Base-by-base conservation (phyloP, 2,329 filamentous ascomycete species). In the Eutypa lata region DNA sequence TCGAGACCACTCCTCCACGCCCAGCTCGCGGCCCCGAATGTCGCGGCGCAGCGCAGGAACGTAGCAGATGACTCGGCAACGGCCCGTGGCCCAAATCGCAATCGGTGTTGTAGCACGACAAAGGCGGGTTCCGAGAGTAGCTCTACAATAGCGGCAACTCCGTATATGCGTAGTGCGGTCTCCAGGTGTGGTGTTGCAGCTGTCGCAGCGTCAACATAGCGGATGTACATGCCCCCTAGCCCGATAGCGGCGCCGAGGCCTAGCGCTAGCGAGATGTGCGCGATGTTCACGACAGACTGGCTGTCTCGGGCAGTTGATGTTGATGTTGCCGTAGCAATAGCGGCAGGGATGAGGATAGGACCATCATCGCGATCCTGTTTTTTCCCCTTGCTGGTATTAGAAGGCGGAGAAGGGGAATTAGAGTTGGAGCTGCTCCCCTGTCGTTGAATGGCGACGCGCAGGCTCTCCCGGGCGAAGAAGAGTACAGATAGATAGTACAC, bases 401-500 rank as follows among this genome's bases (percentile, higher is more conserved):
- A 31, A 31, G 26, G 21, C 10, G 37, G 56, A 26, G 24, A 57
- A 28, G 57, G 50, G 1, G 55, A 70, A 61, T 38, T 68, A 60
- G 55, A 65, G 49, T 51, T 60, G 48, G 37, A 57, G 47, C 61
- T 57, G 40, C 71, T 60, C 14, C 76, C 74, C 61, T 92, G 89
- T 49, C 94, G 82, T 72, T 97, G 93, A 35, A 96, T 83, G 24
- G 93, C 91, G n/a, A 96, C 88, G 16, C 94, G 87, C 47, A 97
- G 75, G 64, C 89, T 93, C 72, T 99, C 94, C 38, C 94, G 83
- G 0, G 94, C 89, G 65, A 99, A 97, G 71, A 96, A 97, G 1
- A 99, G 80, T n/a, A 95, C 87, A 0, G 91, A 91, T 44, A 96
- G 88, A 54, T 93, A 92, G 70, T 92, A 97, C 1, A 97, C 84